These are phyloP conservation scores for Malus sylvestris DNA, from an alignment of 306 rosid species.

Conservation along the genomic window DNA sequence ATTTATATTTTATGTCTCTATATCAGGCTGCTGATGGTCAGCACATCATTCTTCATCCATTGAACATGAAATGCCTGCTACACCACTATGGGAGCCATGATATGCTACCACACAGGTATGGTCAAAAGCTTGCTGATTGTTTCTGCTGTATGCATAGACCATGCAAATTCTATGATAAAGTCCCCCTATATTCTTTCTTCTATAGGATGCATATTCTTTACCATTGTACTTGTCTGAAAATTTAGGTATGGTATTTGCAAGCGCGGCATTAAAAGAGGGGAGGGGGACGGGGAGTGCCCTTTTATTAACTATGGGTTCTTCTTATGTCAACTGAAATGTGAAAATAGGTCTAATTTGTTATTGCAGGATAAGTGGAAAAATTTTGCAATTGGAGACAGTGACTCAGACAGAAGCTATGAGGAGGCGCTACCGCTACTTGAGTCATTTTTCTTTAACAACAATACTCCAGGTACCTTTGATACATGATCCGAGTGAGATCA, in stretches of 20 bases:
- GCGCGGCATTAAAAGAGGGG: background rate
- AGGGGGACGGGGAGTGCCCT: background rate
- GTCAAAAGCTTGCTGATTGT: background rate
- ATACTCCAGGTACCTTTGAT: slow-evolving; percentile 56
- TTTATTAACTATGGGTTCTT: background rate
- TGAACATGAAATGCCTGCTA: slow-evolving; percentile 84
- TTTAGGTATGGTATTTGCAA: background rate
- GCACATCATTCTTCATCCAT: slow-evolving; percentile 88
- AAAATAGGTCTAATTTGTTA: background rate
- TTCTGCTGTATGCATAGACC: background rate
- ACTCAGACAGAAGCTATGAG: slow-evolving; percentile 87
- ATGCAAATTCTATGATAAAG: background rate
- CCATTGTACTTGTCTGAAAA: background rate
- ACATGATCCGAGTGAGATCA: background rate
- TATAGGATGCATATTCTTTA: background rate
- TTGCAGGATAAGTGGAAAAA: slow-evolving; percentile 77
- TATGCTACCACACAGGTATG: slow-evolving; percentile 81
- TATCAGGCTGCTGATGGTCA: slow-evolving; percentile 96
- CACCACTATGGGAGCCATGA: slow-evolving; percentile 72
- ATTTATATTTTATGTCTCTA: slow-evolving; percentile 15
- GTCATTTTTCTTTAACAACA: slow-evolving; percentile 91
- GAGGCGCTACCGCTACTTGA: slow-evolving; percentile 74
- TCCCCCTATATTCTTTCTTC: background rate
- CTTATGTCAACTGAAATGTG: background rate
- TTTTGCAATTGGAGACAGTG: slow-evolving; percentile 69